Evolutionary conservation across 129 eudicot genomes (phyloP).

Genomic region (Pseudognaphalium luteoalbum): DNA sequence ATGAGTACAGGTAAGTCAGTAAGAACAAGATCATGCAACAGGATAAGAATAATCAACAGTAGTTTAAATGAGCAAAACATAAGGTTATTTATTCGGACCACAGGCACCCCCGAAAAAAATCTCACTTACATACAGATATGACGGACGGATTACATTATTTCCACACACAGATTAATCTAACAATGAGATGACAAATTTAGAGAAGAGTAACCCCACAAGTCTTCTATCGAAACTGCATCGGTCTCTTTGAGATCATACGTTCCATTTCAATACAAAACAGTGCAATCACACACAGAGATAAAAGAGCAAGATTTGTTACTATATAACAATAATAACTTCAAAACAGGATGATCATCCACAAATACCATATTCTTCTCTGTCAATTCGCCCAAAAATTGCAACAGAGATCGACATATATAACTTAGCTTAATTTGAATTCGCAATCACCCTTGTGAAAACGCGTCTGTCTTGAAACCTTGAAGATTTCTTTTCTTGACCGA

Average conservation of each 20-base stretch:
- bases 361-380: conserved; percentile 20
- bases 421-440: conserved; percentile 1
- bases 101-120: conserved; percentile 33
- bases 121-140: conserved; percentile 34
- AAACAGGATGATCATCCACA: conserved; percentile 19
- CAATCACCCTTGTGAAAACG: conserved; percentile 12
- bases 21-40: neutral
- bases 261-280: conserved; percentile 20
- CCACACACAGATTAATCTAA: conserved; percentile 38
- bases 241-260: conserved; percentile 19
- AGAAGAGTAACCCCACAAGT: conserved; percentile 27
- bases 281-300: conserved; percentile 21
- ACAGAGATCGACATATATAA: conserved; percentile 1
- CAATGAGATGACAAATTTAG: conserved; percentile 28
- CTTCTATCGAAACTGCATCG: conserved; percentile 20
- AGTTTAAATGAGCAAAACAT: conserved; percentile 12
- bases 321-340: neutral
- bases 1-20: too few relatives aligned
- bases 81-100: conserved; percentile 32
- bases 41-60: neutral
- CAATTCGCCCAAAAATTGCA: conserved; percentile 31
- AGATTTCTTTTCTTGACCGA: neutral
- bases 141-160: conserved; percentile 35
- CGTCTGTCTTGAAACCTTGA: neutral
- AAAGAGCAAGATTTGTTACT: neutral